These are phyloP conservation scores for Botryotinia convoluta DNA, from an alignment of 2,329 filamentous ascomycete species.

Conservation along the genomic window DNA sequence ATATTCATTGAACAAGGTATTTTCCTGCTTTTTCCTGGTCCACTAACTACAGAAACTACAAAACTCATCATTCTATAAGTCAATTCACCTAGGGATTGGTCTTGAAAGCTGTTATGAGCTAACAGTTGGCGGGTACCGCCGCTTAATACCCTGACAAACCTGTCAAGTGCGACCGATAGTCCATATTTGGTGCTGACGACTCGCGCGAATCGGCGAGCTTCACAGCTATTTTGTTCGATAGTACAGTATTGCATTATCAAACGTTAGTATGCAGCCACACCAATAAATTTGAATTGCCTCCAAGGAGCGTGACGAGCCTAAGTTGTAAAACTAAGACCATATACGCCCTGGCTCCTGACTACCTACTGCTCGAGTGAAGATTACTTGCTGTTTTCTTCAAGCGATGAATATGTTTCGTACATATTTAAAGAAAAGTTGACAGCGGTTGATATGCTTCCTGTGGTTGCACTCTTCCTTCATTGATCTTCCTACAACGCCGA, in stretches of 20 bases:
- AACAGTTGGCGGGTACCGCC: slow-evolving; percentile 16
- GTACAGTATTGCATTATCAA: slow-evolving; percentile 17
- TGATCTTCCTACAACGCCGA: slow-evolving; percentile 12
- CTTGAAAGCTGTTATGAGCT: slow-evolving; percentile 1
- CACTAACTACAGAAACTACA: neutral
- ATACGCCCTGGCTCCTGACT: neutral
- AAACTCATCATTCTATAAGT: neutral
- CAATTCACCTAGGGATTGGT: neutral
- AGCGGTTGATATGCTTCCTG: slow-evolving; percentile 15
- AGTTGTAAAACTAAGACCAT: slow-evolving; percentile 6
- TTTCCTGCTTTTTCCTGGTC: slow-evolving; percentile 7
- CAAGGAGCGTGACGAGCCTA: slow-evolving; percentile 7
- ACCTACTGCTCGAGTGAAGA: neutral
- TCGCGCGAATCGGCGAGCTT: slow-evolving; percentile 20
- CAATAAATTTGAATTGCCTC: slow-evolving; percentile 17
- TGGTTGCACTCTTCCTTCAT: slow-evolving; percentile 10
- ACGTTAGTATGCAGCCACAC: slow-evolving; percentile 18
- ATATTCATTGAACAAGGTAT: slow-evolving; percentile 13
- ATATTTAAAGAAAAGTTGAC: slow-evolving; percentile 3
- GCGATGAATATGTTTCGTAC: slow-evolving; percentile 4
- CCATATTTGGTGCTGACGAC: slow-evolving; percentile 22
- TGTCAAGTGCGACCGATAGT: slow-evolving; percentile 19
- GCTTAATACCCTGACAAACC: slow-evolving; percentile 9
- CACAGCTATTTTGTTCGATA: slow-evolving; percentile 16
- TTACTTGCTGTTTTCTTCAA: neutral